These are phyloP conservation scores for Tricholoma bakamatsutake DNA, from an alignment of 768 basidiomycete genomes.

Conservation along the genomic window DNA sequence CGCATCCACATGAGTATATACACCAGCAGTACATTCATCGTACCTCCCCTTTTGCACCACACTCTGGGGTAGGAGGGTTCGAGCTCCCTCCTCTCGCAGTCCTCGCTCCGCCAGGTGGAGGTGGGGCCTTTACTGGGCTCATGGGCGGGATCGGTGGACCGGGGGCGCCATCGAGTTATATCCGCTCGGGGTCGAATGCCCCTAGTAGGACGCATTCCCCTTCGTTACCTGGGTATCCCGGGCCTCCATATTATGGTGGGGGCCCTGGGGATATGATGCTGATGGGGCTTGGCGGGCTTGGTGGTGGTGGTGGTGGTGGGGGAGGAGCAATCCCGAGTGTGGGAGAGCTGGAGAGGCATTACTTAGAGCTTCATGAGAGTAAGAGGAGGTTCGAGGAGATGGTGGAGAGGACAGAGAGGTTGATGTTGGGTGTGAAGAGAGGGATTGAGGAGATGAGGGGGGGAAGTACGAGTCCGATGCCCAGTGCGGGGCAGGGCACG, in stretches of 20 bases:
- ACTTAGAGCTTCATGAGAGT: constrained; percentile 55
- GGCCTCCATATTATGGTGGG: constrained; percentile 26
- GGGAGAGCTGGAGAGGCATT: constrained; percentile 68
- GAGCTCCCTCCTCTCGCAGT: constrained; percentile 56
- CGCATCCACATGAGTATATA: constrained; percentile 3
- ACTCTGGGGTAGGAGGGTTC: constrained; percentile 30
- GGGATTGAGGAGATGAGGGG: constrained; percentile 72
- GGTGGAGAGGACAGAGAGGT: constrained; percentile 65
- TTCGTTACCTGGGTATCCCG: constrained; percentile 31
- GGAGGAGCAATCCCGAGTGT: constrained; percentile 34
- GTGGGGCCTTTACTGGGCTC: constrained; percentile 1
- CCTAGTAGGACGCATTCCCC: constrained; percentile 75
- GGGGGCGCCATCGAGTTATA: constrained; percentile 47
- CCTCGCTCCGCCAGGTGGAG: constrained; percentile 21
- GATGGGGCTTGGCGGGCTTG: constrained; percentile 24
- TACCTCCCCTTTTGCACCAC: constrained; percentile 9
- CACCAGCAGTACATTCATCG: constrained; percentile 10
- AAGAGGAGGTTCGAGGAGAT: constrained; percentile 65
- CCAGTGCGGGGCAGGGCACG: neutral
- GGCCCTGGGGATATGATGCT: constrained; percentile 28
- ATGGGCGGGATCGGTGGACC: constrained; percentile 24
- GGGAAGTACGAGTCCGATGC: constrained; percentile 9
- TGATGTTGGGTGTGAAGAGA: constrained; percentile 67
- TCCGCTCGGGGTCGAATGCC: constrained; percentile 58
- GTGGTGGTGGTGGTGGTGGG: neutral